Evolutionary conservation across 306 rosid species (phyloP).

Genomic region (Castanopsis chinensis): DNA sequence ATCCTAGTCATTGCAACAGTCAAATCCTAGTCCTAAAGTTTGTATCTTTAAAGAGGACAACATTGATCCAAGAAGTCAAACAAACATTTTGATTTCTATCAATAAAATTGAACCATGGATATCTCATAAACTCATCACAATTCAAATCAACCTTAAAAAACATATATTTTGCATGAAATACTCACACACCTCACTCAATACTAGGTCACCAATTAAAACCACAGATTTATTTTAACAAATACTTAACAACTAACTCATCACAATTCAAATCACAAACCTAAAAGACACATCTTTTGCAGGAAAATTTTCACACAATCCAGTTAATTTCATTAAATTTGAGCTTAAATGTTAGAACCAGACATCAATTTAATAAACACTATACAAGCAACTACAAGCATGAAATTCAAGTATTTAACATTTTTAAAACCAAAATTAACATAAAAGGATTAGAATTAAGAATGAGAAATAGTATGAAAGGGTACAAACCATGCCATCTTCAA

Average conservation of each 20-base stretch:
- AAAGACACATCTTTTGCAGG: too few relatives aligned
- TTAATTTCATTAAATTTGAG: too few relatives aligned
- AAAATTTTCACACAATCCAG: too few relatives aligned
- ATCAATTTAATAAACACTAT: too few relatives aligned
- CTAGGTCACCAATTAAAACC: not conserved
- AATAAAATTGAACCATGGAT: not conserved
- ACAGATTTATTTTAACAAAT: not conserved
- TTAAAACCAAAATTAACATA: not conserved
- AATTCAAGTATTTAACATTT: not conserved
- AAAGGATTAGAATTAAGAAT: not conserved
- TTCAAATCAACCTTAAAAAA: not conserved
- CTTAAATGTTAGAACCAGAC: too few relatives aligned
- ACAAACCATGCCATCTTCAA: conserved; percentile 99
- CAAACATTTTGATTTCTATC: not conserved
- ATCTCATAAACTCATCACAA: not conserved
- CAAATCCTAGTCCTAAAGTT: too few relatives aligned
- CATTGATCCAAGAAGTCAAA: not conserved
- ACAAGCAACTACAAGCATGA: not conserved
- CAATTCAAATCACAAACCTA: too few relatives aligned
- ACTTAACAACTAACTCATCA: not conserved
- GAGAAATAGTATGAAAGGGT: conserved; percentile 70
- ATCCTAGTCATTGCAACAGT: not conserved
- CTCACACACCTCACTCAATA: not conserved
- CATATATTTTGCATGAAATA: not conserved
- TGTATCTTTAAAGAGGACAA: not conserved